phyloP scores from a whole-genome alignment of 192 early-diverging fungal species.

The Backusella psychrophila region DNA sequence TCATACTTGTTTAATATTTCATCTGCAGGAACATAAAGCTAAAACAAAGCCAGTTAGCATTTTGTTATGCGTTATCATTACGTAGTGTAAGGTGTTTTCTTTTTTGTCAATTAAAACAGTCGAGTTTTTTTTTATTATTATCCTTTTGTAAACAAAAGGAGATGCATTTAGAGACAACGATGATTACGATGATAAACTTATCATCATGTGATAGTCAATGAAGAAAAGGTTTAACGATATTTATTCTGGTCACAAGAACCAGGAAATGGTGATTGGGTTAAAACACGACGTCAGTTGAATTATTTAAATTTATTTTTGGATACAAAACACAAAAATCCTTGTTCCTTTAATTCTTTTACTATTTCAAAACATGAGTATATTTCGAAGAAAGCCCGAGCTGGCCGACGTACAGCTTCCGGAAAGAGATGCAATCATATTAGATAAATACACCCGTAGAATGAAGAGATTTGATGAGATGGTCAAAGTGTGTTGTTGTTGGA shows the following conservation, averaged over 20 bases:
- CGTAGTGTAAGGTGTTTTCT: background rate
- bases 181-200: background rate
- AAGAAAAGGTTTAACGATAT: conserved; percentile 62
- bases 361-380: background rate
- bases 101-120: background rate
- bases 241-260: conserved; percentile 31
- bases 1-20: background rate
- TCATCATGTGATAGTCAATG: conserved; percentile 58
- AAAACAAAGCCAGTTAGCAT: background rate
- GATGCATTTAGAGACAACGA: background rate
- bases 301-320: background rate
- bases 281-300: background rate
- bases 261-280: background rate
- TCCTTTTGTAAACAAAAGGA: background rate
- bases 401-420: conserved; percentile 13
- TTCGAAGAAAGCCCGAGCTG: background rate
- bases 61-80: background rate
- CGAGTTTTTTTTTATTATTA: background rate
- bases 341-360: background rate
- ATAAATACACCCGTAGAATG: conserved; percentile 23
- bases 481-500: conserved; percentile 36
- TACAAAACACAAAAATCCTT: background rate
- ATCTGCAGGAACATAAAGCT: background rate
- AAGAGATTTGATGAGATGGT: conserved; percentile 28
- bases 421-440: conserved; percentile 12